A percentile compares a stretch with the other conserved stretches of the same genome.
Conservation (phyloP, 208 protist genomes). For the Strigomonas culicis region DNA sequence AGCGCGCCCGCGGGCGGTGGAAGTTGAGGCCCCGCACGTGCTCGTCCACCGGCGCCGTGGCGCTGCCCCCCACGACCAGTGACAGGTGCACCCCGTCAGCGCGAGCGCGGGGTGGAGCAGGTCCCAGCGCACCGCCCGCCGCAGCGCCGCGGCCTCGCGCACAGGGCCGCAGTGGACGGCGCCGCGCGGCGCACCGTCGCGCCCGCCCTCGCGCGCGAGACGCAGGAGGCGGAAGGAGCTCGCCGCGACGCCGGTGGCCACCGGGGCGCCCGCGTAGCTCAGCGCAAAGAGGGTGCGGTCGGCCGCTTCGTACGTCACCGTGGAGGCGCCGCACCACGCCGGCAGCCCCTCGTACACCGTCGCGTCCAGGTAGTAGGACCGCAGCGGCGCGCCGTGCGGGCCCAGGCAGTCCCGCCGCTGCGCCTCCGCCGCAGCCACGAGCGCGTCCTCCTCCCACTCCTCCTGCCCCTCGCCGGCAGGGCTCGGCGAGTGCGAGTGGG, state of each 20-base stretch:
- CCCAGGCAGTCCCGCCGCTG: neutral
- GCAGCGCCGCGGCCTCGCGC: neutral
- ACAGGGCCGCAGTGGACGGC: neutral
- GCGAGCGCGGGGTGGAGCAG: neutral
- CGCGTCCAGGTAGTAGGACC: constrained; percentile 30
- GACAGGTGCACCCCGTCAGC: constrained; percentile 17
- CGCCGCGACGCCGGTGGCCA: neutral
- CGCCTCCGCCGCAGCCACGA: constrained; percentile 8
- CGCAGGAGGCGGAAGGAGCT: constrained; percentile 3
- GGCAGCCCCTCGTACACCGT: constrained; percentile 33
- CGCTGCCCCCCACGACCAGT: constrained; percentile 26
- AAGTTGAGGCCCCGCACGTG: neutral
- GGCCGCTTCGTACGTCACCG: no score
- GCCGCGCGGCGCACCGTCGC: neutral
- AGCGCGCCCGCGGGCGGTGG: no score
- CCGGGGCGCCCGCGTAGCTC: neutral
- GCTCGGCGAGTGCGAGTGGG: constrained; percentile 1
- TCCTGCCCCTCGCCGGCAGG: neutral
- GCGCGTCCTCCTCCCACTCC: neutral
- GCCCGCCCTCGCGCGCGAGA: neutral
- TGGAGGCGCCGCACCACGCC: constrained; percentile 33
- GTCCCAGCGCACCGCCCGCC: neutral
- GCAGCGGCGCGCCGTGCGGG: constrained; percentile 7
- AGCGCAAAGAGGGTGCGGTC: neutral
- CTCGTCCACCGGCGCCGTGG: constrained; percentile 2